phyloP scores from a whole-genome alignment of 1,284 basidiomycete species.

The Phlebopus sp. region DNA sequence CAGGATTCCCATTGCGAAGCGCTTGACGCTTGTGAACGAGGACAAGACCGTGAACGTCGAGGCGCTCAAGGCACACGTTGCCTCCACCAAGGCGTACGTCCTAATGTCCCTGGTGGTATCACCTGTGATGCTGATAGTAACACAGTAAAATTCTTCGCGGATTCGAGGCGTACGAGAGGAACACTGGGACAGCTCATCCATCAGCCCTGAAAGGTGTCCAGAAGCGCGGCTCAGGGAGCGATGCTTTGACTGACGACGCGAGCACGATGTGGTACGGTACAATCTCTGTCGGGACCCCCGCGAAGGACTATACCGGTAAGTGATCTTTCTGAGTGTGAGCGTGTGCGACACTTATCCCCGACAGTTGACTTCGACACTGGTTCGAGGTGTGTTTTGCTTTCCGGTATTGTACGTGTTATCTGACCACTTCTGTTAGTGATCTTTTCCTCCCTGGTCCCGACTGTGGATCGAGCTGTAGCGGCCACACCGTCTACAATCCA shows the following conservation, averaged over 20 bases:
- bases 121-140: not conserved
- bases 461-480: conserved; percentile 25
- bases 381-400: conserved; percentile 16
- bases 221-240: conserved; percentile 4
- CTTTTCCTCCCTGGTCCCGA: conserved; percentile 25
- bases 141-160: conserved; percentile 20
- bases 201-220: not conserved
- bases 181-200: conserved; percentile 12
- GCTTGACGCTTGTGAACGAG: conserved; percentile 8
- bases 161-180: conserved; percentile 13
- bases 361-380: conserved; percentile 39
- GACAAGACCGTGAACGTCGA: conserved; percentile 14
- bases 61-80: conserved; percentile 11
- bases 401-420: not conserved
- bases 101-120: not conserved
- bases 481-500: conserved; percentile 30
- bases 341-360: not conserved
- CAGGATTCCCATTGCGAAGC: conserved; percentile 16
- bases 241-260: conserved; percentile 21
- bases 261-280: conserved; percentile 28
- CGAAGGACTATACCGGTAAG: conserved; percentile 15
- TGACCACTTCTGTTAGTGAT: conserved; percentile 24
- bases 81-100: conserved; percentile 15
- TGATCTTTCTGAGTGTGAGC: not conserved
- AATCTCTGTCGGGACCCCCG: conserved; percentile 34